phyloP scores from a whole-genome alignment of 2,329 filamentous ascomycete species.

The Sporothrix luriei region DNA sequence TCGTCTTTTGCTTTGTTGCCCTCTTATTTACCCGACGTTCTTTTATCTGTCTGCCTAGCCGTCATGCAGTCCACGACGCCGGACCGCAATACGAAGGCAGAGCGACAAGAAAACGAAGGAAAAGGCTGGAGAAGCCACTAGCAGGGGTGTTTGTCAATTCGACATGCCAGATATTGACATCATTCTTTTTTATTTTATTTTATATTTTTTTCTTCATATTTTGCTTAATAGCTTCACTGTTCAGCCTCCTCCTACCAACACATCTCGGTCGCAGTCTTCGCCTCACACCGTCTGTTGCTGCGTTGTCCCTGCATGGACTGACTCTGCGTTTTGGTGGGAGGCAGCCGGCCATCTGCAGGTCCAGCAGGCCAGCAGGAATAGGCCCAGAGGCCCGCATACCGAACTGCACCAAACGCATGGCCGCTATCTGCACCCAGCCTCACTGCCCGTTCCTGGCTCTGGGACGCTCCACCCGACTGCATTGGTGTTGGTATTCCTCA shows the following conservation, averaged over 20 bases:
- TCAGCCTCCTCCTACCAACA: too few relatives aligned
- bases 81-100: neutral
- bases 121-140: conserved; percentile 13
- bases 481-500: neutral
- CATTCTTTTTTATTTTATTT: too few relatives aligned
- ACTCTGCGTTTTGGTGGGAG: neutral
- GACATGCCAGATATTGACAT: too few relatives aligned
- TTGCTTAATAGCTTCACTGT: neutral
- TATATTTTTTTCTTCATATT: neutral
- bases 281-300: conserved; percentile 7
- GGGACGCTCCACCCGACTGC: conserved; percentile 19
- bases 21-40: neutral
- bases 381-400: conserved; percentile 1
- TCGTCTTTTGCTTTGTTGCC: neutral
- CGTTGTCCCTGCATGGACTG: conserved; percentile 21
- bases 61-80: conserved; percentile 6
- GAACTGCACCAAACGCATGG: neutral
- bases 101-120: neutral
- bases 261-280: conserved; percentile 9
- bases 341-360: conserved; percentile 17
- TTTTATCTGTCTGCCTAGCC: conserved; percentile 22
- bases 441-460: conserved; percentile 4
- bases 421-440: conserved; percentile 31
- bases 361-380: conserved; percentile 1
- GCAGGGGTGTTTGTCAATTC: neutral